These are phyloP conservation scores for Sugiyamaella chiloensis DNA, from an alignment of 805 yeast species.

Conservation along the genomic window DNA sequence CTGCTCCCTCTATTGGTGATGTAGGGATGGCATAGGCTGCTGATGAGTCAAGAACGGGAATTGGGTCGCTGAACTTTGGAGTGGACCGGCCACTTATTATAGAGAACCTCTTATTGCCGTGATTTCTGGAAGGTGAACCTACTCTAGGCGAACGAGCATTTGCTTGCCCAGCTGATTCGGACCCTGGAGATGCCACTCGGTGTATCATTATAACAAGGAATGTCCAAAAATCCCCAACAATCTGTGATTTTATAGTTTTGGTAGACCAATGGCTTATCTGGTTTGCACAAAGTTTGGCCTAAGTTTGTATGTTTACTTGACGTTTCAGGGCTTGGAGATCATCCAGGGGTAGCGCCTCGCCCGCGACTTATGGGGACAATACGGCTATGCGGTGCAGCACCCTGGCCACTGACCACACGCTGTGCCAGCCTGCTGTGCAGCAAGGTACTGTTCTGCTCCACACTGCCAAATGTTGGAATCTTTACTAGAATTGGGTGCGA, in stretches of 20 bases:
- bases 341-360: neutral
- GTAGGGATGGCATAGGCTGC: slow-evolving; percentile 14
- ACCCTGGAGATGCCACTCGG: slow-evolving; percentile 4
- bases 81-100: slow-evolving; percentile 6
- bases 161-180: too few species aligned
- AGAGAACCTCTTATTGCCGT: slow-evolving; percentile 12
- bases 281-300: too few species aligned
- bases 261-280: too few species aligned
- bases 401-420: too few species aligned
- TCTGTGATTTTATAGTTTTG: too few species aligned
- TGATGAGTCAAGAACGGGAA: slow-evolving; percentile 27
- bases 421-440: too few species aligned
- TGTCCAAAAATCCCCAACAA: too few species aligned
- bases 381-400: too few species aligned
- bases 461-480: neutral
- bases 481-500: neutral
- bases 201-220: too few species aligned
- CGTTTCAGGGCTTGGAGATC: slow-evolving; percentile 1
- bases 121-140: slow-evolving; percentile 4
- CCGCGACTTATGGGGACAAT: neutral
- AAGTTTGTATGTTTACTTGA: slow-evolving; percentile 1
- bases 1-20: slow-evolving; percentile 3
- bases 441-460: too few species aligned
- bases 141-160: slow-evolving; percentile 5
- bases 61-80: slow-evolving; percentile 24